Conservation (phyloP, 108 stramenopile genomes). For the Skeletonema marinoi region DNA sequence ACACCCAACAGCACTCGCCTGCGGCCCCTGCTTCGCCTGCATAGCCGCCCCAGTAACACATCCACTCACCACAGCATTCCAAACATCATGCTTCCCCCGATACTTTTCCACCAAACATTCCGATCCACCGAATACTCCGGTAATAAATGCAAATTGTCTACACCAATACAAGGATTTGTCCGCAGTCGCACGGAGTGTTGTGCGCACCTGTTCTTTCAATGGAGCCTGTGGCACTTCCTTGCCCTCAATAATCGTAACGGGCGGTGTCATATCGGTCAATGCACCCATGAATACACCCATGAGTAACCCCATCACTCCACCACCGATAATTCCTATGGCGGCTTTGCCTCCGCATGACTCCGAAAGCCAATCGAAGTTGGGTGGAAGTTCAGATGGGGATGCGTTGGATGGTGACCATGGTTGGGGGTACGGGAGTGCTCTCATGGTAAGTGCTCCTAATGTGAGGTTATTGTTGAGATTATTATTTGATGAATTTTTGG, state of each 20-base stretch:
- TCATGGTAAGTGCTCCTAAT: constrained; percentile 39
- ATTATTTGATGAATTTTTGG: neutral
- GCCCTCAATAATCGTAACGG: constrained; percentile 81
- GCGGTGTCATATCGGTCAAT: constrained; percentile 83
- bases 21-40: constrained; percentile 89
- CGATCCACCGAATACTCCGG: constrained; percentile 87
- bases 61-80: constrained; percentile 90
- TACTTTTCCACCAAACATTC: constrained; percentile 94
- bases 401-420: constrained; percentile 63
- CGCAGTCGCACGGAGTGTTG: constrained; percentile 74
- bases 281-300: constrained; percentile 94
- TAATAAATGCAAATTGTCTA: constrained; percentile 91
- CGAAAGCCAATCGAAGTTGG: constrained; percentile 83
- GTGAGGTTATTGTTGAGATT: neutral
- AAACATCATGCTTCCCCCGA: constrained; percentile 92
- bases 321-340: constrained; percentile 85
- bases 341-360: constrained; percentile 87
- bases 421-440: constrained; percentile 67
- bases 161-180: constrained; percentile 92
- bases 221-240: constrained; percentile 90
- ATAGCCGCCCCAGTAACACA: constrained; percentile 92
- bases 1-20: constrained; percentile 91
- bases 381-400: constrained; percentile 68
- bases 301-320: constrained; percentile 83
- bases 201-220: constrained; percentile 78